Evolutionary conservation across 768 basidiomycete species (phyloP).

Genomic region (Macrocybe gigantea): DNA sequence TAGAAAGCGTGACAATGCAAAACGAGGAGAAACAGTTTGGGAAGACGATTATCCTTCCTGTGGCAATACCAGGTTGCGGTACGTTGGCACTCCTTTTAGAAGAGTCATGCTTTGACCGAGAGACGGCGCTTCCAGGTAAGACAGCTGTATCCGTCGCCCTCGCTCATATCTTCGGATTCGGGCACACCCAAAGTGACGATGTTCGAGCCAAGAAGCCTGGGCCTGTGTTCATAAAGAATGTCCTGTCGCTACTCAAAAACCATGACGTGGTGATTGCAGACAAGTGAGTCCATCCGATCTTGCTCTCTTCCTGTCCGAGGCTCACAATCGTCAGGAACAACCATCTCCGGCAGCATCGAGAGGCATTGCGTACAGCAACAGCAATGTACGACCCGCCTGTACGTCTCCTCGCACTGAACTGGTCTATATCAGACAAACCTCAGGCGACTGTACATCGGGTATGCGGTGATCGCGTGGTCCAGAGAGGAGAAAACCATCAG

Average conservation of each 20-base stretch:
- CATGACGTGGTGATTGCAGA: constrained; percentile 89
- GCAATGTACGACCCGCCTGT: no score
- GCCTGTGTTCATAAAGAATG: constrained; percentile 66
- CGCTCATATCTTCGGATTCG: constrained; percentile 74
- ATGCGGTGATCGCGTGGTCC: constrained; percentile 67
- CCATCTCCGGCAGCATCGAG: constrained; percentile 78
- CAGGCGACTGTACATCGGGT: constrained; percentile 64
- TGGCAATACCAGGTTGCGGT: constrained; percentile 95
- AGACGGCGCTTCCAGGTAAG: constrained; percentile 55
- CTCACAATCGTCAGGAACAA: constrained; percentile 59
- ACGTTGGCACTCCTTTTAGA: constrained; percentile 20
- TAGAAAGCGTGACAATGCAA: not conserved
- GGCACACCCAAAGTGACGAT: constrained; percentile 93
- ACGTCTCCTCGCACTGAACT: constrained; percentile 78
- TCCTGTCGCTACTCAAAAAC: constrained; percentile 49
- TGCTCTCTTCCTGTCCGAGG: not conserved
- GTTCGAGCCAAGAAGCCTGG: constrained; percentile 71
- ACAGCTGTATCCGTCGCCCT: constrained; percentile 81
- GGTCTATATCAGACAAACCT: constrained; percentile 51
- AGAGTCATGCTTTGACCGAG: not conserved
- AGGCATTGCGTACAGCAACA: constrained; percentile 48
- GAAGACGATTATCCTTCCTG: constrained; percentile 82
- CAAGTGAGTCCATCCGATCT: constrained; percentile 47
- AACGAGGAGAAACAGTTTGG: constrained; percentile 28
- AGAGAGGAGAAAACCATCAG: constrained; percentile 84